These are phyloP conservation scores for Fusarium sterilihyphosum DNA, from an alignment of 2,329 filamentous ascomycete genomes.

Conservation along the genomic window DNA sequence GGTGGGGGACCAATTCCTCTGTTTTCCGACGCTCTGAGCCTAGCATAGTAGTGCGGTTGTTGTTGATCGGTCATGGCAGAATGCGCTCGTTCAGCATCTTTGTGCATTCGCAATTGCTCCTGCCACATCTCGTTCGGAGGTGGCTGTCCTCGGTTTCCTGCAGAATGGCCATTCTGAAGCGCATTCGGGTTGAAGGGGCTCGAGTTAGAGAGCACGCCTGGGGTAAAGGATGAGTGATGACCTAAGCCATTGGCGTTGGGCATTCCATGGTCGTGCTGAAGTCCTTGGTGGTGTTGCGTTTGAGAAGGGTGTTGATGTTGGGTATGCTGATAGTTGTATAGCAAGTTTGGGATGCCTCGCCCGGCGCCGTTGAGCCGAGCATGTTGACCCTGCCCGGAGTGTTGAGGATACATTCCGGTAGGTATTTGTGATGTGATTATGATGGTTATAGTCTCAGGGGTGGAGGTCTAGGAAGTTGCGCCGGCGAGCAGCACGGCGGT, in stretches of 20 bases:
- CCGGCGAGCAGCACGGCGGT: constrained; percentile 45
- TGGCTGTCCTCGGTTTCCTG: constrained; percentile 59
- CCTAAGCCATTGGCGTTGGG: constrained; percentile 65
- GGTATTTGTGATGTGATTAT: constrained; percentile 29
- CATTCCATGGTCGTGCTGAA: constrained; percentile 67
- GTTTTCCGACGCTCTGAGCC: constrained; percentile 76
- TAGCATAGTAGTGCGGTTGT: constrained; percentile 76
- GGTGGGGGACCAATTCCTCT: constrained; percentile 69
- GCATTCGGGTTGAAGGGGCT: constrained; percentile 66
- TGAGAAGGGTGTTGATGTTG: constrained; percentile 72
- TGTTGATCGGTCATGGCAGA: constrained; percentile 75
- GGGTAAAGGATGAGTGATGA: constrained; percentile 51
- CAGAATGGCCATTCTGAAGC: constrained; percentile 67
- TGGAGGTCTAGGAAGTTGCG: constrained; percentile 37
- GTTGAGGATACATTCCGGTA: constrained; percentile 77
- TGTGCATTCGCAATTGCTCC: constrained; percentile 83
- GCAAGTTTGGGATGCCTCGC: constrained; percentile 70
- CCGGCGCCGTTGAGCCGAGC: constrained; percentile 73
- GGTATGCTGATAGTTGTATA: constrained; percentile 75
- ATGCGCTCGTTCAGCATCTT: constrained; percentile 78
- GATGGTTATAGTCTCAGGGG: constrained; percentile 20
- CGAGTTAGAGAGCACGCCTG: constrained; percentile 67
- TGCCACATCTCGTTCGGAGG: constrained; percentile 80
- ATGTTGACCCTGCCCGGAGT: constrained; percentile 72
- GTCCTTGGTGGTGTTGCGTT: constrained; percentile 69